A percentile compares a stretch with the other conserved stretches of the same genome.
Conservation (phyloP, 2,329 filamentous ascomycete genomes). For the Sarocladiaceae sp. region DNA sequence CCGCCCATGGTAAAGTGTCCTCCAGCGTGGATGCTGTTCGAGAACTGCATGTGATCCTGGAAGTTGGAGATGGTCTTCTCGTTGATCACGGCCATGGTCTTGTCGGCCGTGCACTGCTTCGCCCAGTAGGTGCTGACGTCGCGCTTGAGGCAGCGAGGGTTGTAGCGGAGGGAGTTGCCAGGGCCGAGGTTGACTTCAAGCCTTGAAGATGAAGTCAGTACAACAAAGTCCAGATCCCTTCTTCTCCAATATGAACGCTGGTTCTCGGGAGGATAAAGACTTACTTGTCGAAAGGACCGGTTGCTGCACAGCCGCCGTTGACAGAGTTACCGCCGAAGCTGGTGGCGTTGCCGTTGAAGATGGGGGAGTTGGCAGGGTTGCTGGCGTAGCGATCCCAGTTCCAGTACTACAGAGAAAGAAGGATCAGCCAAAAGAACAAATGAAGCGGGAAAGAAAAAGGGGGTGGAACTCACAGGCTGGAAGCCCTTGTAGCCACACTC, state of each 20-base stretch:
- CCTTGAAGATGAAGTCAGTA: no score
- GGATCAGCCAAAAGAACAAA: not conserved
- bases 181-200: constrained; percentile 32
- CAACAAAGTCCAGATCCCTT: no score
- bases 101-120: constrained; percentile 9
- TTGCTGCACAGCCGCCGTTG: not conserved
- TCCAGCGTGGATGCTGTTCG: constrained; percentile 27
- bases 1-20: constrained; percentile 34
- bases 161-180: constrained; percentile 27
- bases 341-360: constrained; percentile 37
- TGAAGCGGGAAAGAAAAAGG: not conserved
- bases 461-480: constrained; percentile 25
- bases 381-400: constrained; percentile 29
- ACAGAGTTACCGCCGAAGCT: constrained; percentile 6
- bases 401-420: constrained; percentile 31
- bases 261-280: no score
- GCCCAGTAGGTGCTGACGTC: constrained; percentile 22
- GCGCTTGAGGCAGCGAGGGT: constrained; percentile 36
- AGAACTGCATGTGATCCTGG: constrained; percentile 38
- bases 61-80: constrained; percentile 24
- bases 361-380: constrained; percentile 29
- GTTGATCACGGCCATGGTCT: constrained; percentile 23
- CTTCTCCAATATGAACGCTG: no score
- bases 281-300: constrained; percentile 7
- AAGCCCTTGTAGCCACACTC: constrained; percentile 31